phyloP scores from a whole-genome alignment of 2,329 filamentous ascomycete genomes.

The Rosellinia necatrix region DNA sequence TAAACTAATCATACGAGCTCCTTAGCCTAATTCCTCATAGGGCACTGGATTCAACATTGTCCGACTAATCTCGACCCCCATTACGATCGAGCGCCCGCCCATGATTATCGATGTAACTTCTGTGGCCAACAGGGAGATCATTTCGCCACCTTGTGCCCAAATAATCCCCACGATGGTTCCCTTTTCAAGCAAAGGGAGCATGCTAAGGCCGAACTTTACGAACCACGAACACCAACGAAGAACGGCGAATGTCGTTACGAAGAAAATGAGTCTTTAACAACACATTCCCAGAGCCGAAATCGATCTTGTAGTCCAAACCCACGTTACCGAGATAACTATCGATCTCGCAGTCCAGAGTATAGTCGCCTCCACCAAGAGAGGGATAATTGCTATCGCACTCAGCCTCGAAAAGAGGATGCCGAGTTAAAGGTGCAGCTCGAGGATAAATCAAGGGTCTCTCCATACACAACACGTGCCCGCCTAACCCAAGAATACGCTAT shows the following conservation, averaged over 20 bases:
- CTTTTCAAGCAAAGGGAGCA: conserved; percentile 41
- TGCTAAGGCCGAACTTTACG: not conserved
- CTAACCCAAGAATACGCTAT: conserved; percentile 16
- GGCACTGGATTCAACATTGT: conserved; percentile 46
- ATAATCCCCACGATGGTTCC: conserved; percentile 40
- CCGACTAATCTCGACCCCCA: conserved; percentile 49
- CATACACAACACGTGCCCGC: conserved; percentile 25
- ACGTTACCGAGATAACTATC: conserved; percentile 1
- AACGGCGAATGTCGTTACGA: not conserved
- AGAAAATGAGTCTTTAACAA: not conserved
- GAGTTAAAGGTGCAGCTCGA: not conserved
- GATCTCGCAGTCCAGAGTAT: conserved; percentile 17
- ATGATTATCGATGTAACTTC: conserved; percentile 42
- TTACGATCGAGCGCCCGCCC: conserved; percentile 41
- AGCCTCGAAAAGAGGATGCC: conserved; percentile 3
- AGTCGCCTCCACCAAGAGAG: not conserved
- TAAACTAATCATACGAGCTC: not conserved
- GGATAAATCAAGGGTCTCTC: conserved; percentile 21
- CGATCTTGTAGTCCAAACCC: conserved; percentile 10
- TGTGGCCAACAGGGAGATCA: conserved; percentile 44
- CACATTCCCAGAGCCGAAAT: not conserved
- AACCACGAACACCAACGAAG: conserved; percentile 10
- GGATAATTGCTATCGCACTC: conserved; percentile 18
- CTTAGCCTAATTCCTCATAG: conserved; percentile 36
- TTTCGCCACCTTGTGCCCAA: conserved; percentile 44